A percentile compares a stretch with the other conserved stretches of the same genome.
phyloP scores from a whole-genome alignment of 148 eudicot genomes.

The Chenopodium quinoa region DNA sequence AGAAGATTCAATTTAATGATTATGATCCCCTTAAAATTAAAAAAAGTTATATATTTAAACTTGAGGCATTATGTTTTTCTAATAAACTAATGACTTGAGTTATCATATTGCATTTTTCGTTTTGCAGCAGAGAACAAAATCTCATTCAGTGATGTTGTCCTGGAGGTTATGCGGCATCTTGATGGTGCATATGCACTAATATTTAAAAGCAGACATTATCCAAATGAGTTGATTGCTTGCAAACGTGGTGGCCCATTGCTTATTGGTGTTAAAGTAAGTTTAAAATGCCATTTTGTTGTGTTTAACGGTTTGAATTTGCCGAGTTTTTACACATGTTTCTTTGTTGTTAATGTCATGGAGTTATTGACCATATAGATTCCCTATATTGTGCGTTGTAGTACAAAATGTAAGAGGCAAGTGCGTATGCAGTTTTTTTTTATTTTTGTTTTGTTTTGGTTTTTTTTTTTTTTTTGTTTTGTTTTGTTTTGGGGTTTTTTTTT shows the following conservation, averaged over 20 bases:
- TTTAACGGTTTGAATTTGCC: not conserved
- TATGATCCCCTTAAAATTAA: not conserved
- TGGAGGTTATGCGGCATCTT: constrained; percentile 98
- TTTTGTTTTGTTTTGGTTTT: not conserved
- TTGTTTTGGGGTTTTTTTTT: not conserved
- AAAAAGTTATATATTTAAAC: not conserved
- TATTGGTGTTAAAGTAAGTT: constrained; percentile 91
- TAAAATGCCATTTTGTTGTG: not conserved
- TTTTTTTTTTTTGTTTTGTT: not conserved
- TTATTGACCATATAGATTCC: too few species aligned
- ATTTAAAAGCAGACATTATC: constrained; percentile 91
- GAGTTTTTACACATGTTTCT: not conserved
- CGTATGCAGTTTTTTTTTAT: not conserved
- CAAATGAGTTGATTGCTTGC: constrained; percentile 96
- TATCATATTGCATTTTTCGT: constrained; percentile 5
- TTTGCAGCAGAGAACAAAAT: constrained; percentile 69
- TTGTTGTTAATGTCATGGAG: not conserved
- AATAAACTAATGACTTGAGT: not conserved
- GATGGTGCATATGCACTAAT: constrained; percentile 99
- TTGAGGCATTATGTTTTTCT: not conserved
- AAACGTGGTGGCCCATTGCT: constrained; percentile 98
- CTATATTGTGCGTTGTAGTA: not conserved
- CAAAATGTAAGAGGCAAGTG: not conserved
- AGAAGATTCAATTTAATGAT: not conserved
- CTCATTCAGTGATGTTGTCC: constrained; percentile 88